A percentile compares a stretch with the other conserved stretches of the same genome.
phyloP scores from a whole-genome alignment of 75 land plant species.

The Isoetes taiwanensis region DNA sequence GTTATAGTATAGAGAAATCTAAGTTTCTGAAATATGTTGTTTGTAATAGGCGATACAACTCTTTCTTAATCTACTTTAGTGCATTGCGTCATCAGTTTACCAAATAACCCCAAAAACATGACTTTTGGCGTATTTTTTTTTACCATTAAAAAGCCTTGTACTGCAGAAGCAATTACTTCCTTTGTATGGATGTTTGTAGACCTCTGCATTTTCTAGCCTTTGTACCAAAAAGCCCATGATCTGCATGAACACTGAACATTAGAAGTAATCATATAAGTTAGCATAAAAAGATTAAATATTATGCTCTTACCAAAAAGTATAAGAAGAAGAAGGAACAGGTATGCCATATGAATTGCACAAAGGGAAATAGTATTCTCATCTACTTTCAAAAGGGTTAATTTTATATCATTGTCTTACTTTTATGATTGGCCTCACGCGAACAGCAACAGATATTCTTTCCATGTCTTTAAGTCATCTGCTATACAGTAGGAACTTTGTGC shows the following conservation, averaged over 20 bases:
- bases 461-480: conserved; percentile 16
- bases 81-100: too few relatives aligned
- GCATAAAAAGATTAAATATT: not conserved
- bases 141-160: conserved; percentile 84
- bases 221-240: conserved; percentile 79
- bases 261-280: not conserved
- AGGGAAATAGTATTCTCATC: conserved; percentile 61
- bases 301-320: conserved; percentile 74
- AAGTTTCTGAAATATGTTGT: too few relatives aligned
- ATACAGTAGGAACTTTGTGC: too few relatives aligned
- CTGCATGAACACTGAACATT: conserved; percentile 24
- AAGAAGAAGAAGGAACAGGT: conserved; percentile 49
- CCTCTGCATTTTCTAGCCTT: conserved; percentile 31
- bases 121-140: too few relatives aligned
- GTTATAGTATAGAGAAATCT: too few relatives aligned
- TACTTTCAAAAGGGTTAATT: conserved; percentile 49
- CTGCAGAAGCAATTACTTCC: conserved; percentile 70
- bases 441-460: conserved; percentile 96
- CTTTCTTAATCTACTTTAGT: too few relatives aligned
- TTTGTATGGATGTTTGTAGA: conserved; percentile 58
- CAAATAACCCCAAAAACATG: too few relatives aligned
- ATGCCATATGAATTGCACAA: conserved; percentile 50
- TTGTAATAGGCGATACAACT: too few relatives aligned
- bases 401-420: conserved; percentile 8
- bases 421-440: conserved; percentile 50